phyloP scores from a whole-genome alignment of 495 filamentous ascomycete species.

The Cudoniella acicularis region DNA sequence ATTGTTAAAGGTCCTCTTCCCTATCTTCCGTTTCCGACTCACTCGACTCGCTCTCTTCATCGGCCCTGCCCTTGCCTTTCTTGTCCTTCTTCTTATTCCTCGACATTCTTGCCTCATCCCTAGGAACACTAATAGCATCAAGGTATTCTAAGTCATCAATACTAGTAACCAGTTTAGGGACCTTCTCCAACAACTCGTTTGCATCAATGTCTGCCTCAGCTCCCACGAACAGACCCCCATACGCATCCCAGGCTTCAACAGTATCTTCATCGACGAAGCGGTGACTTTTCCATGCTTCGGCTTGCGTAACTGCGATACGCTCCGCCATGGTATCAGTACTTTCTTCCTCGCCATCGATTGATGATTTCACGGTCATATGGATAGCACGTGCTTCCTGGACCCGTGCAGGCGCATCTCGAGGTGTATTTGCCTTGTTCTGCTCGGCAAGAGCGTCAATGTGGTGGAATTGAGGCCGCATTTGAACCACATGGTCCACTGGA shows the following conservation, averaged over 20 bases:
- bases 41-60: constrained; percentile 7
- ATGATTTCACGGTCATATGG: constrained; percentile 63
- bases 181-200: constrained; percentile 9
- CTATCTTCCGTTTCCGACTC: neutral
- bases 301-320: constrained; percentile 51
- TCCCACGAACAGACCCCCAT: constrained; percentile 51
- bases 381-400: constrained; percentile 56
- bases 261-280: constrained; percentile 67
- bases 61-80: constrained; percentile 27
- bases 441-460: constrained; percentile 69
- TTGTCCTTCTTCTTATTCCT: constrained; percentile 46
- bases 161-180: constrained; percentile 47
- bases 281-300: constrained; percentile 63
- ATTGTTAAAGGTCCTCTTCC: neutral
- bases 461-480: constrained; percentile 70
- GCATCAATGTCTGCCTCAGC: constrained; percentile 1
- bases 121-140: constrained; percentile 61
- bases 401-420: constrained; percentile 37
- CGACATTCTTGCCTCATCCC: constrained; percentile 14
- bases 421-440: constrained; percentile 36
- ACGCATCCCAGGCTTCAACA: constrained; percentile 58
- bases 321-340: constrained; percentile 48
- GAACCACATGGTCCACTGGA: constrained; percentile 62
- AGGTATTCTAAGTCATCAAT: constrained; percentile 58
- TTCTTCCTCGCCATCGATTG: constrained; percentile 50